Evolutionary conservation across 2,329 filamentous ascomycete genomes (phyloP), one percentile per base, ranked within the genome.

Genomic region (Botrytis fabae): DNA sequence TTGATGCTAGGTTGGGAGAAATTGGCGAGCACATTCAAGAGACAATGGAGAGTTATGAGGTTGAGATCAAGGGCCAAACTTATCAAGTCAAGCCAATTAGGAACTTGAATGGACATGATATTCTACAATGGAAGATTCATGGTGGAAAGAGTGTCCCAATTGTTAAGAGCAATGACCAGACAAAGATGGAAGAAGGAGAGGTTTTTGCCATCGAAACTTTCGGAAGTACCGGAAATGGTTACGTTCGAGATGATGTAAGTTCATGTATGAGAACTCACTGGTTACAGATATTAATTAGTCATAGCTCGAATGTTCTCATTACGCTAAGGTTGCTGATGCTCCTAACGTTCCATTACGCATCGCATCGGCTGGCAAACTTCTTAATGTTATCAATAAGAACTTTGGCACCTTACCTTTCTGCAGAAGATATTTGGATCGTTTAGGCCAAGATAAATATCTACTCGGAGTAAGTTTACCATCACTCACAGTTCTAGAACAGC

Each of bases 121-220:
- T 98, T 80, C 87, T 93, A 73, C 94, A 90, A 75, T 96, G 95
- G 85, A 91, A 90, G 81, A 98, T 98, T 78, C 95, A 98, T 84
- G 94, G 95, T 73, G 92, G 90, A 79, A 98, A 98, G 87, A 94
- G 93, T 77, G 93, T 98, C 69, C 95, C 95, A 0, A 97, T 98
- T 79, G 94, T 98, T 76, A 97, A 97, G 85, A 91, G 90, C 75
- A 89, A 89, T 75, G 93, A 97, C 80, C 90, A 91, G 81, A 97
- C 94, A 70, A 97, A 97, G 87, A 98, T 98, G 95, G 95, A 98
- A 84, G 95, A 98, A 83, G 94, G 94, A 60, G 95, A 98, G 80
- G 91, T 94, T 28, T 98, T 97, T 82, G 95, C 95, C 76, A 97
- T 98, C 78, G 95, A 98, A 85, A 98, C 95, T 0, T 98, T 98